phyloP scores from a whole-genome alignment of 805 yeast species.

The Yamadazyma olivae region DNA sequence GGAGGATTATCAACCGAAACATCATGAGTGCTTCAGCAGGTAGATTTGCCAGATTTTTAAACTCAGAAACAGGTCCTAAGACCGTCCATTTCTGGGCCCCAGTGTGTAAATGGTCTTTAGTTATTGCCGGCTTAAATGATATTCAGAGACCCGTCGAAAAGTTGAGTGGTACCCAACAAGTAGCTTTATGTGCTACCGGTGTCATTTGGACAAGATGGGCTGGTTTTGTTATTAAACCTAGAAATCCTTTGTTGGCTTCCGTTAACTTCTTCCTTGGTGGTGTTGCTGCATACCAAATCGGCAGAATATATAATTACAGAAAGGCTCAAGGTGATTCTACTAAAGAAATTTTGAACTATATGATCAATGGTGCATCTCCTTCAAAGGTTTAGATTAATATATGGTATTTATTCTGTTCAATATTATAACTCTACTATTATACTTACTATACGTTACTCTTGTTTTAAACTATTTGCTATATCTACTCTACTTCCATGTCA shows the following conservation, averaged over 20 bases:
- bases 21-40: slow-evolving; percentile 37
- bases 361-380: slow-evolving; percentile 44
- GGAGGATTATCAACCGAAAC: not conserved
- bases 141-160: slow-evolving; percentile 87
- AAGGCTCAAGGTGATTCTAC: slow-evolving; percentile 58
- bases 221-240: slow-evolving; percentile 80
- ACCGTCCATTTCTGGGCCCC: slow-evolving; percentile 97
- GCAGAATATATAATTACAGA: slow-evolving; percentile 71
- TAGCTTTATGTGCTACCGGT: slow-evolving; percentile 87
- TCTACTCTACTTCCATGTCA: not conserved
- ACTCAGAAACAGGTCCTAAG: slow-evolving; percentile 90
- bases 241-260: slow-evolving; percentile 81
- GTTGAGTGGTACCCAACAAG: slow-evolving; percentile 84
- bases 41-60: slow-evolving; percentile 66
- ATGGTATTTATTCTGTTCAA: too few relatives aligned
- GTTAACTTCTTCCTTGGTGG: slow-evolving; percentile 91
- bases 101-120: slow-evolving; percentile 75
- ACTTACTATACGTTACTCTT: too few relatives aligned
- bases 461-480: too few relatives aligned
- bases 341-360: slow-evolving; percentile 54
- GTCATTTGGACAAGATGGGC: slow-evolving; percentile 99
- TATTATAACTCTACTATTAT: too few relatives aligned
- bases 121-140: slow-evolving; percentile 88
- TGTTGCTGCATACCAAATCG: slow-evolving; percentile 83
- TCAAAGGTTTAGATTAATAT: too few relatives aligned